phyloP scores from a whole-genome alignment of 2,329 filamentous ascomycete genomes.

The Epichloe glyceriae region DNA sequence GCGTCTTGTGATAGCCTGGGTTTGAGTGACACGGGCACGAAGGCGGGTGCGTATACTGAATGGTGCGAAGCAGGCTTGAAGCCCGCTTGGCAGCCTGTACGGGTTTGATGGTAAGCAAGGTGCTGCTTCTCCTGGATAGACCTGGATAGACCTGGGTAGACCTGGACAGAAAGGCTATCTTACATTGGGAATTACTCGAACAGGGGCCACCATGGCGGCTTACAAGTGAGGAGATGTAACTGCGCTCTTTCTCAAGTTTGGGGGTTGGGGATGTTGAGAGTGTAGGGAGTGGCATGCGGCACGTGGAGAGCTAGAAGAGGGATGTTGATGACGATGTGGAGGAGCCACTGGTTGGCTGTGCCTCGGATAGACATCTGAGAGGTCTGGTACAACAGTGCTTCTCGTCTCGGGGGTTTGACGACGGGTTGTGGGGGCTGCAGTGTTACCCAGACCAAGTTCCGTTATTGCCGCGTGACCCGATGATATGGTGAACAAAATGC shows the following conservation, averaged over 20 bases:
- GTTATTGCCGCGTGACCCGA: background rate
- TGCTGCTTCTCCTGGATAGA: background rate
- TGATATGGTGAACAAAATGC: background rate
- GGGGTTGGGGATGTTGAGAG: background rate
- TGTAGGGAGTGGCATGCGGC: background rate
- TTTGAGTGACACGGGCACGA: slow-evolving; percentile 90
- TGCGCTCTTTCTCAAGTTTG: background rate
- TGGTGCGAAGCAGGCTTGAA: slow-evolving; percentile 65
- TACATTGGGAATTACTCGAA: slow-evolving; percentile 23
- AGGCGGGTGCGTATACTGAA: slow-evolving; percentile 81
- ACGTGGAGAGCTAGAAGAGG: background rate
- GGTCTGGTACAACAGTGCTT: background rate
- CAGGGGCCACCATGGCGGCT: slow-evolving; percentile 15
- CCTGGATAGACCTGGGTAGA: background rate
- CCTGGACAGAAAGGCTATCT: too few species aligned
- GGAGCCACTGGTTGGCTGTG: background rate
- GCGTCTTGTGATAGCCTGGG: slow-evolving; percentile 60
- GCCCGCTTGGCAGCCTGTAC: slow-evolving; percentile 48
- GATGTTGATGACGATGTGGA: background rate
- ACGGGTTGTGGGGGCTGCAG: too few species aligned
- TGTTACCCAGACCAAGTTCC: background rate
- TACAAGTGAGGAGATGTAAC: background rate
- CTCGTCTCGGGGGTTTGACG: background rate
- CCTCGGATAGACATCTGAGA: background rate
- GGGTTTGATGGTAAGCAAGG: background rate